Base-by-base conservation (phyloP, 768 basidiomycete species). In the Hemileccinum impolitum region DNA sequence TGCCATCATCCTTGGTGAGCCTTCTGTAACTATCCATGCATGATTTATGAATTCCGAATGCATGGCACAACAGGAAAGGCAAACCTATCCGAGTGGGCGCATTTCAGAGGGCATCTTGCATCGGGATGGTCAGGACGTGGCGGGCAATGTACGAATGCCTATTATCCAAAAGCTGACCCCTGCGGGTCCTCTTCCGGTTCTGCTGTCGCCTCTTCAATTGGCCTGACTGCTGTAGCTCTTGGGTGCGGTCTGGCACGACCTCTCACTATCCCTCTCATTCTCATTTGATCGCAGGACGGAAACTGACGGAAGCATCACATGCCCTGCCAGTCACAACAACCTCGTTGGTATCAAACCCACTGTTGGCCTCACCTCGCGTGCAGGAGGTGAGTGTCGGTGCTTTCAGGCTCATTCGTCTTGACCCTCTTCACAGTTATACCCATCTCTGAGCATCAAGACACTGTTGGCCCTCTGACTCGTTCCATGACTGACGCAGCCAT, bases 141-240 rank as follows among this genome's bases (percentile, higher is more conserved):
- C 19, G 79, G 80, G 3, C 81, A 81, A 62, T 62, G 66, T 39
- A 75, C 70, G 3, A 75, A 70, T 48, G 74, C 78, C 12, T 81
- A 78, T 56, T 79, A 70, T 48, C 74, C 76, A 0, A 70, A 71
- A 12, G 75, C 70, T 3, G 76, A 81, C 53, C 78, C 81, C 3
- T 80, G 76, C 50, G 80, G 81, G 1, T 81, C 78, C 1, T 81
- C 79, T 0, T 75, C 79, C 7, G 83, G 83, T 2, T 80, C 79
- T n/a, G 82, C 73, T 3, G 70, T 81, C 25, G 70, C 76, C 19
- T 67, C 76, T 2, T 76, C 77, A 2, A 80, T 79, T 41, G 79
- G 80, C 15, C 66, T 81, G 14, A 63, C 70, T n/a, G 65, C 77
- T 13, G 76, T 77, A 2, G 64, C 74, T 0, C 65, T 80, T 1